Evolutionary conservation across 495 filamentous ascomycete genomes (phyloP), one percentile per base, ranked within the genome.

Genomic region (Penicillium antarcticum): DNA sequence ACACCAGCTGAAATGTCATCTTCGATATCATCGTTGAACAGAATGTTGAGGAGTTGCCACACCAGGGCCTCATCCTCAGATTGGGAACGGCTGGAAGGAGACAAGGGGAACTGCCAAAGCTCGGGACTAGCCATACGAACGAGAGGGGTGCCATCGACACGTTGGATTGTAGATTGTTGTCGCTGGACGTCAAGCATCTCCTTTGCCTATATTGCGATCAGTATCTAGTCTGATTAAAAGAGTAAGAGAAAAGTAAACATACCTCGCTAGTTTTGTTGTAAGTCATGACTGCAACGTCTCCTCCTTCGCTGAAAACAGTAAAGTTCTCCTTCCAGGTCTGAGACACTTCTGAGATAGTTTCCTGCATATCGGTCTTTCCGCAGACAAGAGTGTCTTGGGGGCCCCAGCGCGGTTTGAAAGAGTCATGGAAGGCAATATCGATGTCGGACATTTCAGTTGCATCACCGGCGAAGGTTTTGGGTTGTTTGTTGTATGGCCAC

Each of bases 401-500:
- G 21, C 87, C 85, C 89, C 92, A 96, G 42, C 79, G 83, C 26
- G 91, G 88, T 48, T 88, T 88, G 74, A 87, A 77, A 49, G 78
- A 80, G 46, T 78, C 64, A 70, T 87, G 82, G 60, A 81, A 86
- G 38, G 69, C 73, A 63, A 73, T 67, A 38, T 90, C 87, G 23
- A 67, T 65, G 26, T 76, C 66, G 54, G 70, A 75, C 76, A 89
- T 75, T 40, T 83, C 68, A 57, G 68, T 72, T 32, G 79, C 70
- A 58, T 85, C 79, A 52, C 79, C 75, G 37, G 78, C 72, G 54
- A 70, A 73, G 16, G 80, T 80, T 64, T 91, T 89, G 33, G 86
- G 74, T 59, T 80, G 80, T 66, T 91, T 91, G 65, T 86, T 75
- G 71, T 94, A 91, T 34, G 91, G 90, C 82, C 85, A 95, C 92